Evolutionary conservation across 2,329 filamentous ascomycete species (phyloP).

Genomic region (Ilyonectria mors-panacis): DNA sequence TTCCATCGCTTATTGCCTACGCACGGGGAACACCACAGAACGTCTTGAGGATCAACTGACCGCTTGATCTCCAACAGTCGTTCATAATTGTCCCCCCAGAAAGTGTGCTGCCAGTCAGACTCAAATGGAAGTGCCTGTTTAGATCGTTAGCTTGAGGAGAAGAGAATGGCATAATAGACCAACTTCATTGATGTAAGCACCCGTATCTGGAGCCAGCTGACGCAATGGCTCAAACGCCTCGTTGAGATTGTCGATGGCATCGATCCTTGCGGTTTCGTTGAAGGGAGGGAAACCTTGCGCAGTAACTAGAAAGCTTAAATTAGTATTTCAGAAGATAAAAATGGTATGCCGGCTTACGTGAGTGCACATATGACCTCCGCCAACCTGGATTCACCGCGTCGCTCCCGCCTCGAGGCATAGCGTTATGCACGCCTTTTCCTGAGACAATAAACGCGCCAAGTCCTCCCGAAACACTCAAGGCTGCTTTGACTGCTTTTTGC

Average conservation of each 20-base stretch:
- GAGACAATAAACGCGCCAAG: conserved; percentile 59
- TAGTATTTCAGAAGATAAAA: conserved; percentile 2
- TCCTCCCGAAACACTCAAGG: conserved; percentile 45
- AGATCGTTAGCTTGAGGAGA: fast-evolving
- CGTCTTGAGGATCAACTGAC: conserved; percentile 61
- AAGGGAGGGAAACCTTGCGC: conserved; percentile 49
- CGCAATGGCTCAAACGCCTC: conserved; percentile 53
- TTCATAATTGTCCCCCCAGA: conserved; percentile 63
- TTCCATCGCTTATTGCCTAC: conserved; percentile 62
- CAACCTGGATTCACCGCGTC: conserved; percentile 67
- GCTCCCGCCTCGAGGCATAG: conserved; percentile 60
- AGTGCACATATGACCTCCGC: conserved; percentile 61
- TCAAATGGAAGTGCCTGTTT: conserved; percentile 55
- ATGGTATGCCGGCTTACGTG: conserved; percentile 55
- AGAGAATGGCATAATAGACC: background rate
- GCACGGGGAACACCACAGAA: conserved; percentile 65
- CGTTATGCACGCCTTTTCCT: conserved; percentile 61
- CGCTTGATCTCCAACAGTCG: conserved; percentile 62
- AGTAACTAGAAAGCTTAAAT: conserved; percentile 40
- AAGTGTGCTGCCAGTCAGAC: conserved; percentile 56
- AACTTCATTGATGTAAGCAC: conserved; percentile 64
- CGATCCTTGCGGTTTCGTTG: conserved; percentile 49
- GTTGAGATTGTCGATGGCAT: conserved; percentile 48
- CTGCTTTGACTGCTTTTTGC: conserved; percentile 55
- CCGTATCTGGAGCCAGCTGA: conserved; percentile 57